Conservation (phyloP, 2,329 filamentous ascomycete species). For the Boeremia exigua region DNA sequence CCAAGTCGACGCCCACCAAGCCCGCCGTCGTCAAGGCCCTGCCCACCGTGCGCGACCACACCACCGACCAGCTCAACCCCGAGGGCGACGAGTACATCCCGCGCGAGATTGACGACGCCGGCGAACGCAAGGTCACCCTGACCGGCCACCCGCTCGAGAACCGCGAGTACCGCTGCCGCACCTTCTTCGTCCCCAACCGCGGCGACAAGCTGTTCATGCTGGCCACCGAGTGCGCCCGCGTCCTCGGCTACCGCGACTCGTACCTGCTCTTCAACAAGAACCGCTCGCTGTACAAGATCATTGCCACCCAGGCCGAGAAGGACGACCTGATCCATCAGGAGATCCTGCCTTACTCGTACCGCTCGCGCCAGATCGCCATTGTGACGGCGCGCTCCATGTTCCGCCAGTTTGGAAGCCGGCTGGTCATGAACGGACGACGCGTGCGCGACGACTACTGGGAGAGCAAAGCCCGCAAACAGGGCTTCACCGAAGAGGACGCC, state of each 20-base stretch:
- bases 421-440: constrained; percentile 86
- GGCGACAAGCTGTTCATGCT: constrained; percentile 98
- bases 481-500: constrained; percentile 94
- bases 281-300: constrained; percentile 94
- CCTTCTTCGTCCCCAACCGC: constrained; percentile 88
- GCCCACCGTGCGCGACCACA: constrained; percentile 95
- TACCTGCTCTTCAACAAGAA: constrained; percentile 99
- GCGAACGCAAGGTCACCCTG: constrained; percentile 89
- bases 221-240: constrained; percentile 93
- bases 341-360: constrained; percentile 94
- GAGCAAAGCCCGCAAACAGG: constrained; percentile 93
- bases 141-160: constrained; percentile 82
- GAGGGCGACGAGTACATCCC: constrained; percentile 94
- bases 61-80: constrained; percentile 88
- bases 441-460: constrained; percentile 99
- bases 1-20: constrained; percentile 80
- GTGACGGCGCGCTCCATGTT: constrained; percentile 99
- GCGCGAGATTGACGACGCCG: constrained; percentile 88
- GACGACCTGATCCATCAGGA: constrained; percentile 95
- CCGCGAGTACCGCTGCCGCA: constrained; percentile 90
- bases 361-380: constrained; percentile 97
- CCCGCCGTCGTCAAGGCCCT: constrained; percentile 84
- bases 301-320: constrained; percentile 93
- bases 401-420: constrained; percentile 92
- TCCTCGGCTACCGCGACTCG: constrained; percentile 94